A percentile compares a stretch with the other conserved stretches of the same genome.
Evolutionary conservation across 2,329 filamentous ascomycete genomes (phyloP).

Genomic region (Pseudocercospora eumusae): DNA sequence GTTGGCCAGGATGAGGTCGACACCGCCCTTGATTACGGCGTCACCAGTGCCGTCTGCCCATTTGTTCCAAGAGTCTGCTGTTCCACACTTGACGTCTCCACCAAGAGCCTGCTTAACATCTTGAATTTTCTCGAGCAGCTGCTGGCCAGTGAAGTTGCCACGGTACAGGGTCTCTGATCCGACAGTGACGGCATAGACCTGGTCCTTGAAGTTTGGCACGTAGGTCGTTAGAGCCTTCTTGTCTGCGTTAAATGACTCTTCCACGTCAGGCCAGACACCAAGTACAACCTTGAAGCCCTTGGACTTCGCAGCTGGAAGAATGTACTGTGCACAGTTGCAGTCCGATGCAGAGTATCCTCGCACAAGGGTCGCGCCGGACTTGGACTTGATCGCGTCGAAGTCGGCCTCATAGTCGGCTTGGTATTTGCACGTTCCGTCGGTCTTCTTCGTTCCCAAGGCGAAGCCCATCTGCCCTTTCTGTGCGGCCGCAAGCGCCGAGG

Average conservation of each 20-base stretch:
- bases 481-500: slow-evolving; percentile 31
- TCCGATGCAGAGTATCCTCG: slow-evolving; percentile 68
- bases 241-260: slow-evolving; percentile 63
- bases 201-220: slow-evolving; percentile 54
- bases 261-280: slow-evolving; percentile 68
- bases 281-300: slow-evolving; percentile 69
- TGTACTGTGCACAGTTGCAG: slow-evolving; percentile 63
- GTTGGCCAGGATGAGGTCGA: slow-evolving; percentile 65
- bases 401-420: slow-evolving; percentile 64
- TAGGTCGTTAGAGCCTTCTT: slow-evolving; percentile 58
- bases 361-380: slow-evolving; percentile 58
- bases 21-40: slow-evolving; percentile 60
- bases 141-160: slow-evolving; percentile 62
- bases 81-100: slow-evolving; percentile 60
- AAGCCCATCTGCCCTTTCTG: slow-evolving; percentile 61
- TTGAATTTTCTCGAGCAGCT: slow-evolving; percentile 63
- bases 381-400: slow-evolving; percentile 60
- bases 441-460: slow-evolving; percentile 65
- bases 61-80: slow-evolving; percentile 74
- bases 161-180: slow-evolving; percentile 72
- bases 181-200: slow-evolving; percentile 68
- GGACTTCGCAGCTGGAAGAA: slow-evolving; percentile 65
- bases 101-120: slow-evolving; percentile 60
- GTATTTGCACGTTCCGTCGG: slow-evolving; percentile 63
- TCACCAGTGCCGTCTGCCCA: slow-evolving; percentile 68